Evolutionary conservation across 441 rosid species (phyloP).

Genomic region (Populus hybrid): DNA sequence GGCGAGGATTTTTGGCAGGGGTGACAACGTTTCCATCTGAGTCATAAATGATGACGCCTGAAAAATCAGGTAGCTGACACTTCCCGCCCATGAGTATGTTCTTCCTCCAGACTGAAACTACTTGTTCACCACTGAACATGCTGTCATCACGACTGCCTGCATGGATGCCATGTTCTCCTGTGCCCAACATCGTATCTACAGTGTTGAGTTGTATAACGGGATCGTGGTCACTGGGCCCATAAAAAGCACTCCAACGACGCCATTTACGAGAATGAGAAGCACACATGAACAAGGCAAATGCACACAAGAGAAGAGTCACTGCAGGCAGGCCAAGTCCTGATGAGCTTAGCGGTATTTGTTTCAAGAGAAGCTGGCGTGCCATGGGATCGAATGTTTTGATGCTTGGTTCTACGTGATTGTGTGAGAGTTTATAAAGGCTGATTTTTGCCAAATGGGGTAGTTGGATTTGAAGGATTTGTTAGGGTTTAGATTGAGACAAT

Average conservation of each 20-base stretch:
- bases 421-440: constrained; percentile 15
- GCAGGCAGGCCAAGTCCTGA: constrained; percentile 49
- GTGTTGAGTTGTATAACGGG: constrained; percentile 57
- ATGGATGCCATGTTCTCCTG: constrained; percentile 7
- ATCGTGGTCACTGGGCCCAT: constrained; percentile 44
- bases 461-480: constrained; percentile 39
- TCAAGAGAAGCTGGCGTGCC: constrained; percentile 46
- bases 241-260: constrained; percentile 47
- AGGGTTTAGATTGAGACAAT: constrained; percentile 1
- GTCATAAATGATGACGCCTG: constrained; percentile 80
- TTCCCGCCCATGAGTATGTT: constrained; percentile 92
- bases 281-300: constrained; percentile 48
- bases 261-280: constrained; percentile 60
- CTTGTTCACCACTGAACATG: constrained; percentile 38
- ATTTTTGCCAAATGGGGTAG: constrained; percentile 37
- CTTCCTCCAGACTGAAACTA: constrained; percentile 68
- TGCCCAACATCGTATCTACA: constrained; percentile 23
- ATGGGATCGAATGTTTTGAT: constrained; percentile 23
- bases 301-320: constrained; percentile 42
- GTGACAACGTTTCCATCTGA: constrained; percentile 55
- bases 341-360: constrained; percentile 13
- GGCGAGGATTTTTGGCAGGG: constrained; percentile 47
- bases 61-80: constrained; percentile 84
- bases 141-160: constrained; percentile 15
- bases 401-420: neutral